phyloP scores from a whole-genome alignment of 2,329 filamentous ascomycete genomes.

The Elsinoe ampelina region DNA sequence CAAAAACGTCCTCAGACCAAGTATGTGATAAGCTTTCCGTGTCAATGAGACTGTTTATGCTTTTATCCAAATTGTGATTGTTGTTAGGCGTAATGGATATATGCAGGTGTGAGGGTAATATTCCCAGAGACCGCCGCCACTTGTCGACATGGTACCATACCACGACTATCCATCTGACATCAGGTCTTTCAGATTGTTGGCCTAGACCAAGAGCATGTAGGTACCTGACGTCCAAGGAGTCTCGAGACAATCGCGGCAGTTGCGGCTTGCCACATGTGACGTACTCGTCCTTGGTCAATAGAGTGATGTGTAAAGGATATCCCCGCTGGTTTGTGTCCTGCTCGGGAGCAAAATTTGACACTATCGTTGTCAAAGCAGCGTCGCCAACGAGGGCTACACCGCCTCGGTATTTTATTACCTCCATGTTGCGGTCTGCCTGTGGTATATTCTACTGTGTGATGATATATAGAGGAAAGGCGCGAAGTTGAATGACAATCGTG shows the following conservation, averaged over 20 bases:
- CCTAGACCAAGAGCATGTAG: conserved; percentile 1
- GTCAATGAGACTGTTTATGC: not conserved
- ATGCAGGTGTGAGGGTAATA: conserved; percentile 10
- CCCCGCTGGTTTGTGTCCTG: not conserved
- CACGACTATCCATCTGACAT: conserved; percentile 4
- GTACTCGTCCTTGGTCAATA: conserved; percentile 7
- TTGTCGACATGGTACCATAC: conserved; percentile 15
- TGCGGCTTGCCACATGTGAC: not conserved
- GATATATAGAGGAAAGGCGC: too few species aligned
- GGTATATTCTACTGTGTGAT: too few species aligned
- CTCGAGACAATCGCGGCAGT: not conserved
- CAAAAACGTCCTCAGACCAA: not conserved
- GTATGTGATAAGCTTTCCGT: not conserved
- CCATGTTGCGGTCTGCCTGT: not conserved
- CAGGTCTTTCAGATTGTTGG: not conserved
- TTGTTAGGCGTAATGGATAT: conserved; percentile 11
- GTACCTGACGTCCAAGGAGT: not conserved
- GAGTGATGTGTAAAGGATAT: not conserved
- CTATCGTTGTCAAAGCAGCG: not conserved
- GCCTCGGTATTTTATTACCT: not conserved
- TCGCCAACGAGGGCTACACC: not conserved
- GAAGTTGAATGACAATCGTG: too few species aligned
- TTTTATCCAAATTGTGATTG: conserved; percentile 13
- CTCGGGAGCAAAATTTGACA: not conserved
- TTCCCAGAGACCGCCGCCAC: not conserved